Evolutionary conservation across 805 yeast species (phyloP).

Genomic region (Kurtzmaniella fragi): DNA sequence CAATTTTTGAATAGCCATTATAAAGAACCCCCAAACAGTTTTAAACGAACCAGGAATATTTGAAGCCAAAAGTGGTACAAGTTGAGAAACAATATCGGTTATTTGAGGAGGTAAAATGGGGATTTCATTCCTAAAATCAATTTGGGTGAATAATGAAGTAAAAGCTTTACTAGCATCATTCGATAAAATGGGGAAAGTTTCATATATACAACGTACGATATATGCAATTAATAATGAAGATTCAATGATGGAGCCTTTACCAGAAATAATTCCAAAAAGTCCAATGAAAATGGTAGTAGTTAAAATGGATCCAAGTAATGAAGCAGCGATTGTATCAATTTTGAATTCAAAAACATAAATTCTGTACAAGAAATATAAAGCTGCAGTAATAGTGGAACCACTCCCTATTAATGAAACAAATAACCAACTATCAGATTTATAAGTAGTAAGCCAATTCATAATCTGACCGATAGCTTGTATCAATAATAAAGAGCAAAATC

Average conservation of each 20-base stretch:
- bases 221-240: slow-evolving; percentile 82
- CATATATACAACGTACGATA: slow-evolving; percentile 88
- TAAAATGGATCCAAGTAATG: slow-evolving; percentile 79
- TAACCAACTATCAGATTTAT: slow-evolving; percentile 73
- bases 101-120: slow-evolving; percentile 34
- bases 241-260: slow-evolving; percentile 87
- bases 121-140: slow-evolving; percentile 28
- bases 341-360: slow-evolving; percentile 75
- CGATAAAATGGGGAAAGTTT: slow-evolving; percentile 84
- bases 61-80: slow-evolving; percentile 44
- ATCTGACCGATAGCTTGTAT: slow-evolving; percentile 90
- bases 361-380: slow-evolving; percentile 74
- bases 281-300: slow-evolving; percentile 73
- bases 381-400: slow-evolving; percentile 70
- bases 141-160: slow-evolving; percentile 26
- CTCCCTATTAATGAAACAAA: slow-evolving; percentile 66
- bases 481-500: slow-evolving; percentile 85
- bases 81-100: slow-evolving; percentile 25
- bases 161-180: slow-evolving; percentile 37
- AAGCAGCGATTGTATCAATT: slow-evolving; percentile 68
- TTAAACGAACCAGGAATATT: slow-evolving; percentile 50
- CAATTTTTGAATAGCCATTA: slow-evolving; percentile 52
- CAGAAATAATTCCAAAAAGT: slow-evolving; percentile 76
- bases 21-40: slow-evolving; percentile 50
- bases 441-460: slow-evolving; percentile 58